These are phyloP conservation scores for Aspergillus viridinutans DNA, from an alignment of 2,329 filamentous ascomycete species.

Conservation along the genomic window DNA sequence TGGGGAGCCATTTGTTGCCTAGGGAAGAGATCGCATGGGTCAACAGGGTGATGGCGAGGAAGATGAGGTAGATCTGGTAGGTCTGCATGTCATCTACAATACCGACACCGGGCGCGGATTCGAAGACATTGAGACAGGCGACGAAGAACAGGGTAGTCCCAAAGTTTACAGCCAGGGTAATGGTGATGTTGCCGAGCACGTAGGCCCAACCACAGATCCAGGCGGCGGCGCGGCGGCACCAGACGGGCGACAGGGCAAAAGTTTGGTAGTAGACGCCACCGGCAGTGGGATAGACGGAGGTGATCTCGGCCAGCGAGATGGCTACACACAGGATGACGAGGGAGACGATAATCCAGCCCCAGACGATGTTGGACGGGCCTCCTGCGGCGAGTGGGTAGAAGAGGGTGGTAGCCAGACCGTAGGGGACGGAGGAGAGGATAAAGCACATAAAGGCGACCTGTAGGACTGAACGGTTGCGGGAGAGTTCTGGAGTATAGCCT, in stretches of 20 bases:
- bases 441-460: constrained; percentile 42
- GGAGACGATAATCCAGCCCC: constrained; percentile 64
- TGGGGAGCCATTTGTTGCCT: constrained; percentile 51
- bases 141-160: constrained; percentile 57
- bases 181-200: constrained; percentile 75
- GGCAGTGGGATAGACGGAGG: constrained; percentile 62
- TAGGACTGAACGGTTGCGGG: constrained; percentile 19
- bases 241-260: constrained; percentile 59
- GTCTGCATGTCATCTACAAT: constrained; percentile 52
- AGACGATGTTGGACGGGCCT: constrained; percentile 65
- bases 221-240: constrained; percentile 61
- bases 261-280: constrained; percentile 67
- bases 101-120: constrained; percentile 42
- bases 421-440: constrained; percentile 69
- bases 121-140: constrained; percentile 54
- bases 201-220: constrained; percentile 71
- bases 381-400: constrained; percentile 67
- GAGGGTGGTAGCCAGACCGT: constrained; percentile 67
- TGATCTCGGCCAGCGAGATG: constrained; percentile 63
- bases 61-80: constrained; percentile 66
- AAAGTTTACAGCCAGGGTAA: constrained; percentile 69
- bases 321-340: constrained; percentile 60
- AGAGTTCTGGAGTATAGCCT: constrained; percentile 18
- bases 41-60: constrained; percentile 64
- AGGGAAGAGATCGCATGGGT: constrained; percentile 50